Percentiles rank a stretch among this genome's conserved stretches.
phyloP scores from a whole-genome alignment of 148 eudicot genomes.

The Polygonum aviculare region DNA sequence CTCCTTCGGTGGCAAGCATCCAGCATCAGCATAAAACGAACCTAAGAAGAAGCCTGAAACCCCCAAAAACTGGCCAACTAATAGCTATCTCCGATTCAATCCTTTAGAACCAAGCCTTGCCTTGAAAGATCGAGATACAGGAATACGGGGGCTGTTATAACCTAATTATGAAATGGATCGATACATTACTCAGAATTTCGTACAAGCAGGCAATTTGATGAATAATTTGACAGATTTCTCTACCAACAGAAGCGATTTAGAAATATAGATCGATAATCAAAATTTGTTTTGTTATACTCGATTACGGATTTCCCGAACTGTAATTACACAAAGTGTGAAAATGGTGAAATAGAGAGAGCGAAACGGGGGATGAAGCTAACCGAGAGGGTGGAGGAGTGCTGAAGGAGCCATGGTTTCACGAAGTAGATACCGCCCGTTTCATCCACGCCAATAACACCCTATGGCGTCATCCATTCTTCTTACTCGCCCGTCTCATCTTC shows the following conservation, averaged over 20 bases:
- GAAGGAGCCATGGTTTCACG: not conserved
- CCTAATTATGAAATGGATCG: constrained; percentile 18
- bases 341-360: not conserved
- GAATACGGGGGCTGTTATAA: constrained; percentile 14
- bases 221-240: not conserved
- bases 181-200: not conserved
- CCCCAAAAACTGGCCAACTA: constrained; percentile 39
- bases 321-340: too few species aligned
- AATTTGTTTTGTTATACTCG: too few species aligned
- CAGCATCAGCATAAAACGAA: constrained; percentile 42
- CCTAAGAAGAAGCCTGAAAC: constrained; percentile 29
- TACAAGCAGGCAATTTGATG: too few species aligned
- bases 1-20: constrained; percentile 80
- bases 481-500: too few species aligned
- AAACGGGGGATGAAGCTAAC: not conserved
- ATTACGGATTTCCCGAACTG: too few species aligned
- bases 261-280: too few species aligned
- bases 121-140: constrained; percentile 23
- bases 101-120: constrained; percentile 19
- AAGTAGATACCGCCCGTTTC: constrained; percentile 1
- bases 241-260: not conserved
- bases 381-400: constrained; percentile 9
- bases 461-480: not conserved
- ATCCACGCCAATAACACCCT: constrained; percentile 1
- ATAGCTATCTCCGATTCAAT: constrained; percentile 42